Conservation (phyloP, 257 asterid genomes). For the Nicotiana attenuata region DNA sequence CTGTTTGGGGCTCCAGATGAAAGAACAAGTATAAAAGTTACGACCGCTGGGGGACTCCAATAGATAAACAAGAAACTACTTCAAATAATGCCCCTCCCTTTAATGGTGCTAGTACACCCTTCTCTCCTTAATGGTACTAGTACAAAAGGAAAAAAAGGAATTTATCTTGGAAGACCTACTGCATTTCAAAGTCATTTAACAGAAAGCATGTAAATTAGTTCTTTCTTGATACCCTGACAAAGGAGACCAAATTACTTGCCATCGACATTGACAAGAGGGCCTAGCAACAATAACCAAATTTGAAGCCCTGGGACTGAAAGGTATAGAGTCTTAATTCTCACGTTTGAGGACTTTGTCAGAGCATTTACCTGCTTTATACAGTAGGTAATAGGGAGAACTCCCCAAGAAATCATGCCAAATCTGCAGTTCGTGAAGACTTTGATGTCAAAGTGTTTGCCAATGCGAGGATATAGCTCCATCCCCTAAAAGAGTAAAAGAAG, state of each 20-base stretch:
- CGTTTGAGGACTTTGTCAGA: not conserved
- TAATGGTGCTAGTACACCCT: not conserved
- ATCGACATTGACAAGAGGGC: not conserved
- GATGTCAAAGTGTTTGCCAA: slow-evolving; percentile 89
- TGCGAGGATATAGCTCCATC: slow-evolving; percentile 97
- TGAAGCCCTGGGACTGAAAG: not conserved
- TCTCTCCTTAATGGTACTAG: not conserved
- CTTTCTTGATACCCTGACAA: not conserved
- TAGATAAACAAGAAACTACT: slow-evolving; percentile 9
- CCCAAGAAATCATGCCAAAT: slow-evolving; percentile 99
- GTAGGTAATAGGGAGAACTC: slow-evolving; percentile 88
- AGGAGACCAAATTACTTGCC: not conserved
- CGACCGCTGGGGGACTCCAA: not conserved
- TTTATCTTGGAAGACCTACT: not conserved
- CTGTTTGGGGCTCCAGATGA: not conserved
- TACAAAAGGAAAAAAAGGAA: not conserved
- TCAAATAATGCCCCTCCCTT: not conserved
- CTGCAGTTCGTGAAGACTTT: slow-evolving; percentile 96
- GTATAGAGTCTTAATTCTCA: not conserved
- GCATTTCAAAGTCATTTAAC: not conserved
- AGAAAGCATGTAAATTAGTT: not conserved
- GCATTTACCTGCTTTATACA: slow-evolving; percentile 87
- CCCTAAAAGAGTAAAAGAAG: slow-evolving; percentile 49
- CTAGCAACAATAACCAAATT: not conserved
- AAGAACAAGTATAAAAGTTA: not conserved